Base-by-base conservation (phyloP, 768 basidiomycete genomes). In the Agaricus sinodeliciosus region DNA sequence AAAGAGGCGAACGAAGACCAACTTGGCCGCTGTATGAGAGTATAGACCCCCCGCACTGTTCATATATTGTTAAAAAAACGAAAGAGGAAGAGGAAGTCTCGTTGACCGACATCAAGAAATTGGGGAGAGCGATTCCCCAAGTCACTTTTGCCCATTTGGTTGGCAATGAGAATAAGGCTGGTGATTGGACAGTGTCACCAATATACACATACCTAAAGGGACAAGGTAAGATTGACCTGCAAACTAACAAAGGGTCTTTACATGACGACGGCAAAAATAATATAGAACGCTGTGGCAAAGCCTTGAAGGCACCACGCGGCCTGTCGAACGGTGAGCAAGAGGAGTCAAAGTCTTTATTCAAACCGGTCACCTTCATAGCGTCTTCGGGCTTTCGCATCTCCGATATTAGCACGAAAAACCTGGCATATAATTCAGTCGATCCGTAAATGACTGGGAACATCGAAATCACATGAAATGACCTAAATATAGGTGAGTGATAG, bases 331-430 rank as follows among this genome's bases (percentile, higher is more conserved):
- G 22, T n/a, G 45, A 34, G 39, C 40, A 19, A 16, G 19, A 9
- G 8, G 39, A 41, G 39, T 51, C 19, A n/a, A 37, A 36, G 5
- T n/a, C 9, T 5, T 18, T 45, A 27, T 28, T 48, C 15, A 28
- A 27, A 53, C 19, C 15, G 35, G 48, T 16, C 51, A 78, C 78
- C 70, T 80, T 80, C 75, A 80, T 80, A 5, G 78, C 77, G 57
- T 80, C 78, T 56, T 72, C 60, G 1, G 80, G 78, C 25, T 58
- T 60, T 18, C 63, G 64, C 80, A 80, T 80, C 58, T 81, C 79
- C 12, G 79, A 80, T 27, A 79, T 78, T n/a, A 80, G 60, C 37
- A 80, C 73, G 57, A 80, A 80, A 59, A 80, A 80, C 74, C 77
- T 78, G 22, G n/a, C 42, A 43, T 41, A 1, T 1, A 22, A 11